phyloP scores from a whole-genome alignment of 495 filamentous ascomycete genomes.

The Xylaria longipes region DNA sequence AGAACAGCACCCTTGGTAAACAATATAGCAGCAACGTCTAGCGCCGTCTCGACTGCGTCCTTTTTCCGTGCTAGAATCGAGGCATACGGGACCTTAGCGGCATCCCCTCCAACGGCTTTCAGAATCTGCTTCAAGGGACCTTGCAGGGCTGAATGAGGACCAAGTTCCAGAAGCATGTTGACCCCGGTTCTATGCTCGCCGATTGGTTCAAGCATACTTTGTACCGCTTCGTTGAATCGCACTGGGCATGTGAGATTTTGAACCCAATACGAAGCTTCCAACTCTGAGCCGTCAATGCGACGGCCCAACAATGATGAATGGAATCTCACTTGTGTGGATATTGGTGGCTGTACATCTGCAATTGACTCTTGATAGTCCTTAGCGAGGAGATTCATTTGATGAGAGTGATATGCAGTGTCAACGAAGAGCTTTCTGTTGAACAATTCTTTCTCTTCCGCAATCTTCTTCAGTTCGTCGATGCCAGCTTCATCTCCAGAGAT shows the following conservation, averaged over 20 bases:
- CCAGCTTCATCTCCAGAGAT: conserved; percentile 57
- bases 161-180: conserved; percentile 65
- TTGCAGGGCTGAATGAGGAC: conserved; percentile 68
- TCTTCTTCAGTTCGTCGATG: conserved; percentile 48
- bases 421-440: conserved; percentile 59
- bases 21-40: conserved; percentile 53
- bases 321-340: conserved; percentile 49
- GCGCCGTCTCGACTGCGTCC: conserved; percentile 49
- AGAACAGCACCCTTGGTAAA: conserved; percentile 53
- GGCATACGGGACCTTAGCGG: conserved; percentile 51
- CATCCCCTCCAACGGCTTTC: conserved; percentile 45
- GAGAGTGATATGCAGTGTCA: conserved; percentile 60
- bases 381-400: conserved; percentile 57
- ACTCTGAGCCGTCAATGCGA: conserved; percentile 41
- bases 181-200: conserved; percentile 43
- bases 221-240: conserved; percentile 53
- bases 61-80: conserved; percentile 50
- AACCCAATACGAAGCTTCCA: conserved; percentile 59
- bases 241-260: conserved; percentile 61
- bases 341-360: conserved; percentile 41
- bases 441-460: conserved; percentile 47
- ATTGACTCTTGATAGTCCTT: conserved; percentile 51
- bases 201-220: conserved; percentile 43
- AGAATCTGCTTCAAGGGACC: conserved; percentile 66
- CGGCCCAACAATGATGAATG: conserved; percentile 47